Evolutionary conservation across 257 asterid genomes (phyloP), one percentile per base, ranked within the genome.

Genomic region (Salvia hispanica): DNA sequence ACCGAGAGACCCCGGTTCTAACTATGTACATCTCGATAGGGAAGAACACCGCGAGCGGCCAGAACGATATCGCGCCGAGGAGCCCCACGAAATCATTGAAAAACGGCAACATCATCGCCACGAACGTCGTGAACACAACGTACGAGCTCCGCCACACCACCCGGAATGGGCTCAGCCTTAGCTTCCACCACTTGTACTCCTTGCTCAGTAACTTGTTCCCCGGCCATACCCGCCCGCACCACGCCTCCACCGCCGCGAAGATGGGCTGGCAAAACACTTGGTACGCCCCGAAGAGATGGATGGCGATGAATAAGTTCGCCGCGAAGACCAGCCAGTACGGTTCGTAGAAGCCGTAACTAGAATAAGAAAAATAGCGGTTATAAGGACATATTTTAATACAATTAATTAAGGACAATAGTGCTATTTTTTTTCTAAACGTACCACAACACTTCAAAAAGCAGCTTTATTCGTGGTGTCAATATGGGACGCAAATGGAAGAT

Each of bases 231-330:
- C 43, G 57, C 8, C 11, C 66, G 72, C 78, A 34, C 80, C 69
- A 28, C 0, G n/a, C 14, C 74, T 89, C 95, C 58, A 89, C 84
- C 16, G 69, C 74, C 40, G 72, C 87, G 60, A 81, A 89, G 16
- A 89, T 45, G 2, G 95, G 96, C 42, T 89, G 92, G 25, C 79
- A 51, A 28, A 83, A 84, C 6, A 89, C 95, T 89, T 86, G 90
- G 75, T 89, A 89, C 60, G 96, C 92, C 43, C 96, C 90, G 8
- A 86, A 8, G 13, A 90, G 89, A 64, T 90, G 96, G 16, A 90
- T 60, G 10, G 75, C 83, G 5, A 84, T 90, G 88, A 82, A 85
- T 3, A 80, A 15, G 6, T 90, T 87, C 37, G 91, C 95, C 0
- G 83, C 14, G 36, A 70, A 85, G 3, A 90, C 76, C 3, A 90